A percentile compares a stretch with the other conserved stretches of the same genome.
Conservation (phyloP, 169 alveolate species). For the Eimeria brunetti region DNA sequence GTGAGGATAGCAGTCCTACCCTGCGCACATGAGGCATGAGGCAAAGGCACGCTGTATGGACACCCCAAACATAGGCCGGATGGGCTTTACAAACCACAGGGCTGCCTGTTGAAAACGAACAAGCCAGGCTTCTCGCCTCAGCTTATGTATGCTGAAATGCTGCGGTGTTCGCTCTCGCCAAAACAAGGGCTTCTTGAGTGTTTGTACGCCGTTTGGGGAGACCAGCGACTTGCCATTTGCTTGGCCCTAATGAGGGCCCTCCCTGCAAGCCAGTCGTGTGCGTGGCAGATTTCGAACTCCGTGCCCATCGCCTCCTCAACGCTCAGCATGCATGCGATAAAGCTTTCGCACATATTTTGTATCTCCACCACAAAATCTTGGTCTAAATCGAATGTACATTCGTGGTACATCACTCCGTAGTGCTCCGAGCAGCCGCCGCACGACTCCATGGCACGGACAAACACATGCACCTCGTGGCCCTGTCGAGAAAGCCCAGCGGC, state of each 20-base stretch:
- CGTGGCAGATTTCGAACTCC: constrained; percentile 86
- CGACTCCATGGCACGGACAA: constrained; percentile 83
- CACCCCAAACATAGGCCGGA: background rate
- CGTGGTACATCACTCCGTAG: constrained; percentile 85
- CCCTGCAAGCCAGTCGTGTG: constrained; percentile 90
- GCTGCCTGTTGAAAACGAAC: background rate
- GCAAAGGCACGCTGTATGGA: background rate
- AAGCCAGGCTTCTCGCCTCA: background rate
- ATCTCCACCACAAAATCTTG: constrained; percentile 88
- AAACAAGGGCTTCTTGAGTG: background rate
- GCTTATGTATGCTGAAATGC: constrained; percentile 19
- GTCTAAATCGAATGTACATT: constrained; percentile 84
- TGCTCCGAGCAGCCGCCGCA: constrained; percentile 78
- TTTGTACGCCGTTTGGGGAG: background rate
- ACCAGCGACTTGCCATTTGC: constrained; percentile 64
- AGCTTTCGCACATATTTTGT: constrained; percentile 88
- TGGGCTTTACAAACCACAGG: background rate
- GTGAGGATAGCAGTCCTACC: constrained; percentile 85
- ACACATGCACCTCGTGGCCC: constrained; percentile 88
- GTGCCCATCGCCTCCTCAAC: constrained; percentile 78
- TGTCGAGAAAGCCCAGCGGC: constrained; percentile 86
- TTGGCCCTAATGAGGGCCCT: constrained; percentile 83
- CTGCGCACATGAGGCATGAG: constrained; percentile 55
- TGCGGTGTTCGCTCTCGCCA: background rate
- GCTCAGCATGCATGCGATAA: constrained; percentile 82